Percentiles rank a stretch among this genome's conserved stretches.
phyloP scores from a whole-genome alignment of 1,284 basidiomycete species.

The Calocybe gambosa region DNA sequence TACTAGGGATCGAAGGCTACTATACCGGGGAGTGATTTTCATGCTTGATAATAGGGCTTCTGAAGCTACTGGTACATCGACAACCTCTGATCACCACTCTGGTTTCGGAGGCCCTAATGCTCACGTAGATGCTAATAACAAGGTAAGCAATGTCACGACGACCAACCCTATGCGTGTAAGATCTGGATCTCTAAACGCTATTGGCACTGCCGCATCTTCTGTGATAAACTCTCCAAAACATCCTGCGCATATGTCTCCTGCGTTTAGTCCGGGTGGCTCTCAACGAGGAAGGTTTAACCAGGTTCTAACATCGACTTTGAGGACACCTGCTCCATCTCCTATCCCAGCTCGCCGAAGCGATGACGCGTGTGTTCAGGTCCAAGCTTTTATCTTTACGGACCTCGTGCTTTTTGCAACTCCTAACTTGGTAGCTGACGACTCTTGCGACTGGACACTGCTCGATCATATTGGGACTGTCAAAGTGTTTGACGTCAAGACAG shows the following conservation, averaged over 20 bases:
- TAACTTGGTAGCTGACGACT: slow-evolving; percentile 18
- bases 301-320: slow-evolving; percentile 9
- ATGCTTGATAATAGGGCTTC: slow-evolving; percentile 19
- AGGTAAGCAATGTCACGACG: slow-evolving; percentile 28
- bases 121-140: too few species aligned
- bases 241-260: slow-evolving; percentile 14
- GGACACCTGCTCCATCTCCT: slow-evolving; percentile 9
- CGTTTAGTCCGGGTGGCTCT: slow-evolving; percentile 12
- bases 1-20: slow-evolving; percentile 63
- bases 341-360: slow-evolving; percentile 9
- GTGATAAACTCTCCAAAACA: slow-evolving; percentile 17
- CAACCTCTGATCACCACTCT: slow-evolving; percentile 11
- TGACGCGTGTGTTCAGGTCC: slow-evolving; percentile 24
- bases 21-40: slow-evolving; percentile 61
- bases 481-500: slow-evolving; percentile 40
- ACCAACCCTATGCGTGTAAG: slow-evolving; percentile 32
- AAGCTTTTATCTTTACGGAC: slow-evolving; percentile 68
- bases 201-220: slow-evolving; percentile 24
- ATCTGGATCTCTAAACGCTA: slow-evolving; percentile 41
- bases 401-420: slow-evolving; percentile 48
- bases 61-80: slow-evolving; percentile 1
- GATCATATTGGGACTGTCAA: slow-evolving; percentile 51
- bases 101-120: too few species aligned
- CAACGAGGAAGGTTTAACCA: slow-evolving; percentile 8
- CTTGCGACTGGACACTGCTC: slow-evolving; percentile 34